A percentile compares a stretch with the other conserved stretches of the same genome.
Conservation (phyloP, 2,329 filamentous ascomycete species). For the Thermothelomyces thermophilus region DNA sequence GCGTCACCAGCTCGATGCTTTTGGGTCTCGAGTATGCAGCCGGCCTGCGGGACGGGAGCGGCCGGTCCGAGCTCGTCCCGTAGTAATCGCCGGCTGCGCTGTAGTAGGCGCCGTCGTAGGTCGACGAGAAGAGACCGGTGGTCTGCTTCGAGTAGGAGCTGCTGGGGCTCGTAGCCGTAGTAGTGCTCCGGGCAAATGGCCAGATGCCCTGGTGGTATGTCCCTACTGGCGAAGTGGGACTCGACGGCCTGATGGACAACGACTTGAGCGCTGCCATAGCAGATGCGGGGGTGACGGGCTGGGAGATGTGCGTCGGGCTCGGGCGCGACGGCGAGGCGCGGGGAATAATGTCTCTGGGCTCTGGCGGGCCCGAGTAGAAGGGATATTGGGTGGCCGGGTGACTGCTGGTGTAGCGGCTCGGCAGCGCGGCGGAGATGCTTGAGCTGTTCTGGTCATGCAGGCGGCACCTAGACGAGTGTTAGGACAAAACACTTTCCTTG, state of each 20-base stretch:
- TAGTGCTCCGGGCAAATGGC: constrained; percentile 46
- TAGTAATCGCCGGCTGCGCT: constrained; percentile 34
- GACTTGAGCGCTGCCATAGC: constrained; percentile 52
- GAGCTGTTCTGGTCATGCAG: constrained; percentile 43
- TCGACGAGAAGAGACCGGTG: constrained; percentile 43
- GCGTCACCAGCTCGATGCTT: constrained; percentile 59
- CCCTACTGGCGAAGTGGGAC: constrained; percentile 48
- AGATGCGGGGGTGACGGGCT: constrained; percentile 47
- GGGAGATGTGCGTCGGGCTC: constrained; percentile 48
- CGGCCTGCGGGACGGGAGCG: constrained; percentile 50
- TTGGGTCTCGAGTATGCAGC: constrained; percentile 50
- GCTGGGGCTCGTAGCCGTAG: constrained; percentile 43
- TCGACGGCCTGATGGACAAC: constrained; percentile 47
- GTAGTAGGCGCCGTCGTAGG: constrained; percentile 44
- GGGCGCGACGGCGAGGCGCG: constrained; percentile 57
- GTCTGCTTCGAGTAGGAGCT: constrained; percentile 43
- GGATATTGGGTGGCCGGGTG: constrained; percentile 37
- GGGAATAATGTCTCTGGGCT: constrained; percentile 57
- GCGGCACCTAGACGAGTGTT: constrained; percentile 41
- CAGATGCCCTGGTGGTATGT: constrained; percentile 40
- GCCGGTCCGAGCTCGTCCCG: constrained; percentile 43
- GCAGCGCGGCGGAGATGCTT: constrained; percentile 27
- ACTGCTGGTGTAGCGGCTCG: constrained; percentile 25
- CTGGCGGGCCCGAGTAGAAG: constrained; percentile 41
- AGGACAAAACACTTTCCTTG: constrained; percentile 12